phyloP scores from a whole-genome alignment of 169 alveolate genomes.

The Babesia sp. region DNA sequence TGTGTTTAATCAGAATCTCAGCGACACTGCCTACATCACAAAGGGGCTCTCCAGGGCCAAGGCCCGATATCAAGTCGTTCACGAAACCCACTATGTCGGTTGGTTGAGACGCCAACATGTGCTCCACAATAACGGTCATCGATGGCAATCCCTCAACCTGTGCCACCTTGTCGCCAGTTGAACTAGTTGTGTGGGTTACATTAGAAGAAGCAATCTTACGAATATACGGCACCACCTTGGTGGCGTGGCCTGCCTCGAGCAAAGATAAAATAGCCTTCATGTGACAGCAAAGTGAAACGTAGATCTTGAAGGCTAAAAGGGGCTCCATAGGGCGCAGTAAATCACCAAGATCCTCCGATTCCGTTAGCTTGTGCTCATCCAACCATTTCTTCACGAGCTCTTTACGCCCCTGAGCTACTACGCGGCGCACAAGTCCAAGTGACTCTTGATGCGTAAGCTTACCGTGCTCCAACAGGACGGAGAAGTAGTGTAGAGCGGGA shows the following conservation, averaged over 20 bases:
- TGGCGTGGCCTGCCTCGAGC: slow-evolving; percentile 90
- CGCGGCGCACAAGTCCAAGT: slow-evolving; percentile 94
- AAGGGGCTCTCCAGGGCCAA: slow-evolving; percentile 69
- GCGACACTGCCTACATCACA: slow-evolving; percentile 88
- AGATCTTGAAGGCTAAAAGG: slow-evolving; percentile 90
- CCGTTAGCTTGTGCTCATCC: slow-evolving; percentile 94
- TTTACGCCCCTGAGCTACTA: slow-evolving; percentile 90
- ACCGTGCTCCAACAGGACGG: slow-evolving; percentile 94
- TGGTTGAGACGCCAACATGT: slow-evolving; percentile 30
- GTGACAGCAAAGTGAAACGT: slow-evolving; percentile 77
- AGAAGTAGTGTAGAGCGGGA: slow-evolving; percentile 95
- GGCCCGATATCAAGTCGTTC: slow-evolving; percentile 25
- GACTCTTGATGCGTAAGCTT: slow-evolving; percentile 94
- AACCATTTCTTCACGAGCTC: slow-evolving; percentile 94
- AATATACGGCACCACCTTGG: slow-evolving; percentile 49
- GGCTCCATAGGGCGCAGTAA: slow-evolving; percentile 87
- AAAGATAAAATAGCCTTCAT: slow-evolving; percentile 91
- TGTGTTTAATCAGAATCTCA: slow-evolving; percentile 66
- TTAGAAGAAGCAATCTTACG: slow-evolving; percentile 21
- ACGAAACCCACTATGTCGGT: slow-evolving; percentile 8
- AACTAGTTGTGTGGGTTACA: slow-evolving; percentile 22
- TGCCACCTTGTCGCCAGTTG: slow-evolving; percentile 52
- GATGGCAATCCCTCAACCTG: slow-evolving; percentile 67
- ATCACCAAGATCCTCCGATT: slow-evolving; percentile 97
- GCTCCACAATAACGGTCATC: slow-evolving; percentile 64